phyloP scores from a whole-genome alignment of 306 rosid species.

The Coriaria nepalensis region DNA sequence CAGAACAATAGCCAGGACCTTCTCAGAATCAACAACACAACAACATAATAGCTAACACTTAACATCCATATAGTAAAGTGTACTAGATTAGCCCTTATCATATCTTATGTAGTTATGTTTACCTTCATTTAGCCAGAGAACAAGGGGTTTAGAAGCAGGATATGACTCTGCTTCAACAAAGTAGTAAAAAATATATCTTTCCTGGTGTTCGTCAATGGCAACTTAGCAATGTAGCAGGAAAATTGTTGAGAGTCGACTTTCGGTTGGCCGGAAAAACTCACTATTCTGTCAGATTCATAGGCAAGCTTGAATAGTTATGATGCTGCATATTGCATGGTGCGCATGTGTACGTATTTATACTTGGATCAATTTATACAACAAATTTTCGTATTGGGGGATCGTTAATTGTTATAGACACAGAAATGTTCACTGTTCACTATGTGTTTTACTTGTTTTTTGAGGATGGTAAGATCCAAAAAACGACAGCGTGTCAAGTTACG shows the following conservation, averaged over 20 bases:
- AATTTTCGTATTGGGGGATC: too few relatives aligned
- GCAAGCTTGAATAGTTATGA: too few relatives aligned
- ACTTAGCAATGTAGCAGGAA: constrained; percentile 61
- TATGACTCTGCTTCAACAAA: constrained; percentile 45
- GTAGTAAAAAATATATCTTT: constrained; percentile 43
- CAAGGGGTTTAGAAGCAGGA: constrained; percentile 59
- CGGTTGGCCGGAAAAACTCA: constrained; percentile 56
- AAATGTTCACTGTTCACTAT: too few relatives aligned
- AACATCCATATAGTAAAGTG: too few relatives aligned
- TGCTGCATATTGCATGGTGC: too few relatives aligned
- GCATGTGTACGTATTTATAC: too few relatives aligned
- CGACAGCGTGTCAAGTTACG: too few relatives aligned
- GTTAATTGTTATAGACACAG: too few relatives aligned
- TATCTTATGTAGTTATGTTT: neutral
- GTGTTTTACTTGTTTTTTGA: too few relatives aligned
- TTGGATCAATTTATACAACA: too few relatives aligned
- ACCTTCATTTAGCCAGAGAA: constrained; percentile 85
- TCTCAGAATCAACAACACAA: neutral
- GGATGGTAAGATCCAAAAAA: too few relatives aligned
- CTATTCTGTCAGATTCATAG: constrained; percentile 24
- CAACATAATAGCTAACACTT: neutral
- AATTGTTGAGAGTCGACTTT: constrained; percentile 40
- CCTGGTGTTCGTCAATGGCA: constrained; percentile 21
- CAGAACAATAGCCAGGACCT: constrained; percentile 27
- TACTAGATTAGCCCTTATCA: too few relatives aligned